Evolutionary conservation across 805 yeast genomes (phyloP).

Genomic region (Tanozyma kutaoensis): DNA sequence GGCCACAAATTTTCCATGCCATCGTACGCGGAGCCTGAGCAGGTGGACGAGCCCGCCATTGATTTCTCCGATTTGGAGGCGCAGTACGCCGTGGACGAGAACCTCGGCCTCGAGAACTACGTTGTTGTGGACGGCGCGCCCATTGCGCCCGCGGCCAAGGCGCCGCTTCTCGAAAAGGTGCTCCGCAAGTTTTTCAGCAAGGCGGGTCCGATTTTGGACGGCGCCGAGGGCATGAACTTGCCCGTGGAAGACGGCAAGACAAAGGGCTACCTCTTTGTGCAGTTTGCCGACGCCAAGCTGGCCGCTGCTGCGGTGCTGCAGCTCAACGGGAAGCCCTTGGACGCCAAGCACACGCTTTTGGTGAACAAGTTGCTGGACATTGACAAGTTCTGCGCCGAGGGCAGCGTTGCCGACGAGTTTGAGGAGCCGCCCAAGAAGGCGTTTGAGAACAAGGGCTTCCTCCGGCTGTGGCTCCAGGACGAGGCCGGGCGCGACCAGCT

Average conservation of each 20-base stretch:
- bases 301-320: slow-evolving; percentile 72
- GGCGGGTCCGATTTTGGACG: slow-evolving; percentile 57
- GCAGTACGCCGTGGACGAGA: slow-evolving; percentile 46
- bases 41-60: slow-evolving; percentile 34
- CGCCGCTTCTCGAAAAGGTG: slow-evolving; percentile 72
- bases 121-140: slow-evolving; percentile 94
- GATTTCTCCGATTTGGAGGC: slow-evolving; percentile 81
- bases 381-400: slow-evolving; percentile 61
- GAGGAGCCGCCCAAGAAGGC: slow-evolving; percentile 62
- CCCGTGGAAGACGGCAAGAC: slow-evolving; percentile 73
- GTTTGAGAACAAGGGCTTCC: slow-evolving; percentile 64
- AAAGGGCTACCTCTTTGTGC: slow-evolving; percentile 78
- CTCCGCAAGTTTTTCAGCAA: slow-evolving; percentile 65
- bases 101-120: slow-evolving; percentile 55
- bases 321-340: slow-evolving; percentile 82
- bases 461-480: slow-evolving; percentile 88
- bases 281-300: slow-evolving; percentile 50
- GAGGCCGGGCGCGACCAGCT: slow-evolving; percentile 83
- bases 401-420: slow-evolving; percentile 47
- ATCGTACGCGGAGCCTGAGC: slow-evolving; percentile 19
- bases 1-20: too few relatives aligned
- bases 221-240: slow-evolving; percentile 59
- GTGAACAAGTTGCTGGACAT: slow-evolving; percentile 77
- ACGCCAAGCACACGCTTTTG: slow-evolving; percentile 79
- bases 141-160: slow-evolving; percentile 81